phyloP scores from a whole-genome alignment of 805 yeast species.

The Monosporozyma solicola region DNA sequence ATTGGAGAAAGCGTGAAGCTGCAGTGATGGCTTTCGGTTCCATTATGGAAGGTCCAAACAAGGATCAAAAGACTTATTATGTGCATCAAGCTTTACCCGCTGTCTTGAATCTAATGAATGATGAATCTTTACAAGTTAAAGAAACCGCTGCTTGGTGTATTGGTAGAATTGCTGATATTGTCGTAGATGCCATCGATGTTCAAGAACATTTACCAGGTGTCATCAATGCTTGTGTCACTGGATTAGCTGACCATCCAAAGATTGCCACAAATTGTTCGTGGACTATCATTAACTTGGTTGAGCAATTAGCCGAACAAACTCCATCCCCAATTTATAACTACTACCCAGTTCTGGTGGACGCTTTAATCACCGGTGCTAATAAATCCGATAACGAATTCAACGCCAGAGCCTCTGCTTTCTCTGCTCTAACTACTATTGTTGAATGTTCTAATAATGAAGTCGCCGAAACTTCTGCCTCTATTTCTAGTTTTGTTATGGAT shows the following conservation, averaged over 20 bases:
- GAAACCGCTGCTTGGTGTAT: slow-evolving; percentile 98
- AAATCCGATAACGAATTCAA: slow-evolving; percentile 76
- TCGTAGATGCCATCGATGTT: slow-evolving; percentile 64
- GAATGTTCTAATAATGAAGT: slow-evolving; percentile 64
- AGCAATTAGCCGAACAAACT: slow-evolving; percentile 49
- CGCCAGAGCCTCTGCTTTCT: slow-evolving; percentile 93
- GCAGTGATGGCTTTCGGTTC: slow-evolving; percentile 99
- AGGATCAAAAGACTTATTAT: slow-evolving; percentile 52
- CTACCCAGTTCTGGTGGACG: slow-evolving; percentile 60
- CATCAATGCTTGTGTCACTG: slow-evolving; percentile 62
- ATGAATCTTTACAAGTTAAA: slow-evolving; percentile 73
- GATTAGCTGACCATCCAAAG: slow-evolving; percentile 86
- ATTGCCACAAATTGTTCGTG: slow-evolving; percentile 97
- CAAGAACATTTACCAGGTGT: slow-evolving; percentile 59
- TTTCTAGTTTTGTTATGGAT: slow-evolving; percentile 65
- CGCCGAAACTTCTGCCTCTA: slow-evolving; percentile 54
- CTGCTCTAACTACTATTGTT: slow-evolving; percentile 79
- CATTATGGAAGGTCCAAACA: slow-evolving; percentile 88
- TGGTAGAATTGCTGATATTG: slow-evolving; percentile 89
- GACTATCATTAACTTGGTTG: slow-evolving; percentile 87
- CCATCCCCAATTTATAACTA: slow-evolving; percentile 66
- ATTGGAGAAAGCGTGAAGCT: slow-evolving; percentile 91
- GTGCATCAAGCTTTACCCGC: slow-evolving; percentile 80
- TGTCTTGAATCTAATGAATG: slow-evolving; percentile 63
- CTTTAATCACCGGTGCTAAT: slow-evolving; percentile 58